Evolutionary conservation across 2,329 filamentous ascomycete genomes (phyloP).

Genomic region (Chrysoporthe austroafricana): DNA sequence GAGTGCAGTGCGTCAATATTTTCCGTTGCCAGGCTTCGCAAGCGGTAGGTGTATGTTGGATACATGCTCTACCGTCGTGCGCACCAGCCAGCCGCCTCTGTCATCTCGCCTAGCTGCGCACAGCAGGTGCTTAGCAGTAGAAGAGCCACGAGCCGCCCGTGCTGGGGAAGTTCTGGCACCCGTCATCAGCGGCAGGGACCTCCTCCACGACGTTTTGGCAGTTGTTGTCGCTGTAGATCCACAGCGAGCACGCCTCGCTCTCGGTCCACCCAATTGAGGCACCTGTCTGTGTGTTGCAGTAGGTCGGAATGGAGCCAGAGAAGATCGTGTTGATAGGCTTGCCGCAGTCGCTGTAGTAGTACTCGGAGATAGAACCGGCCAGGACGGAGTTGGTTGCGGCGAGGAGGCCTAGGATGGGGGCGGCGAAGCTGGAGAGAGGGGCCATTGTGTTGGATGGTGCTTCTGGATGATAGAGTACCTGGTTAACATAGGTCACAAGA

Average conservation of each 20-base stretch:
- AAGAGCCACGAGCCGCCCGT: constrained; percentile 7
- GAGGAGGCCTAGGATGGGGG: not conserved
- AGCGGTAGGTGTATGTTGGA: too few relatives aligned
- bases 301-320: constrained; percentile 1
- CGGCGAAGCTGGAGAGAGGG: not conserved
- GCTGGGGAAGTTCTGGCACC: not conserved
- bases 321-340: not conserved
- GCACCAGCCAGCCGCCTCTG: not conserved
- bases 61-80: too few relatives aligned
- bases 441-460: not conserved
- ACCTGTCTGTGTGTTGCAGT: constrained; percentile 13
- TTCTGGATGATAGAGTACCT: not conserved
- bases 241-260: not conserved
- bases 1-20: too few relatives aligned
- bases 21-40: too few relatives aligned
- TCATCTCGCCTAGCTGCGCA: not conserved
- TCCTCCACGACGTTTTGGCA: not conserved
- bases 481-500: not conserved
- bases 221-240: constrained; percentile 7
- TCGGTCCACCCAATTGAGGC: constrained; percentile 5
- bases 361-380: constrained; percentile 6
- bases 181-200: not conserved
- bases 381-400: not conserved
- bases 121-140: not conserved
- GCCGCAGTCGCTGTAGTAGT: constrained; percentile 4